These are phyloP conservation scores for Pulicaria dysenterica DNA, from an alignment of 129 eudicot species.

Conservation along the genomic window DNA sequence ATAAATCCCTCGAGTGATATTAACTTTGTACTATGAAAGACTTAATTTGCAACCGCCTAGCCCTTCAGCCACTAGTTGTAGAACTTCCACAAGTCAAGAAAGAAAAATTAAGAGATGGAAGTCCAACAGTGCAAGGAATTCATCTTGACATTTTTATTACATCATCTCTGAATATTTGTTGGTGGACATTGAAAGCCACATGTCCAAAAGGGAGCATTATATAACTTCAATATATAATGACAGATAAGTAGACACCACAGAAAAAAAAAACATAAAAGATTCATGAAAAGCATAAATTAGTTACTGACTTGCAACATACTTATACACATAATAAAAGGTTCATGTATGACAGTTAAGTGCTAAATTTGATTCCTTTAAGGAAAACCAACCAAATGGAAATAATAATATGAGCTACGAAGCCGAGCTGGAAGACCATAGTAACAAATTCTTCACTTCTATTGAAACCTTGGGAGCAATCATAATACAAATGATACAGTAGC, in stretches of 20 bases:
- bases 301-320: too few relatives aligned
- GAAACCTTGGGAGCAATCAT: constrained; percentile 12
- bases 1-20: constrained; percentile 1
- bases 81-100: constrained; percentile 9
- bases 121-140: neutral
- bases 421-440: neutral
- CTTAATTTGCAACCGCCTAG: constrained; percentile 1
- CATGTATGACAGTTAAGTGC: too few relatives aligned
- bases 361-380: too few relatives aligned
- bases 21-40: neutral
- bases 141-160: neutral
- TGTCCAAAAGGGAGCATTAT: too few relatives aligned
- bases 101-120: neutral
- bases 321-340: too few relatives aligned
- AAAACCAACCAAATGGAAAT: neutral
- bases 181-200: constrained; percentile 7
- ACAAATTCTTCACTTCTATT: neutral
- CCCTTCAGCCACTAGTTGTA: neutral
- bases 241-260: neutral
- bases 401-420: constrained; percentile 8
- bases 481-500: constrained; percentile 13
- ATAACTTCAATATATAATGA: neutral
- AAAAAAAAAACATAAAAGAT: neutral
- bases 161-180: neutral
- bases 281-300: too few relatives aligned